Base-by-base conservation (phyloP, 192 early-diverging fungal species). In the Linnemannia hyalina region DNA sequence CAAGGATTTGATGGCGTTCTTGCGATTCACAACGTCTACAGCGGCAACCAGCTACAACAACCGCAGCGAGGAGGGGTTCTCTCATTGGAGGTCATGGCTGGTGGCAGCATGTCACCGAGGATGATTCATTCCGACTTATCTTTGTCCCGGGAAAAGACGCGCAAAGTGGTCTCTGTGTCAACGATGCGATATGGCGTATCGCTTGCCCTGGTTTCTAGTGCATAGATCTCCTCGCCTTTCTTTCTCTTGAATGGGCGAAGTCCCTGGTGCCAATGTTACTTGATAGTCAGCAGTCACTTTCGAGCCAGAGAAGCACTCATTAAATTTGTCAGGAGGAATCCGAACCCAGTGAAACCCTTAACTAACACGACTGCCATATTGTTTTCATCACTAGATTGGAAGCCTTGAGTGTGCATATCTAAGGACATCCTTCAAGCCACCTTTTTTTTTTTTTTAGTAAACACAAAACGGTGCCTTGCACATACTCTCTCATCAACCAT, bases 1-100 rank as follows among this genome's bases (percentile, higher is more conserved):
- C 77, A 55, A 49, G 82, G 82, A 2, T 80, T 57, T 46, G 77
- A 73, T 8, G 82, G 82, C 4, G 60, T 85, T 18, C 8, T 85
- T 4, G 47, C 73, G 40, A 73, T 85, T n/a, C 82, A 85, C 7
- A 76, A 35, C 10, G 22, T 68, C 2, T 44, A 23, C 18, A 80
- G 46, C 5, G 60, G 29, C 10, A 65, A 10, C 9, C 60, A 65
- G 29, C 60, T 32, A 15, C 49, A 20, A 5, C 49, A 52, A 22
- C 49, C 16, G 16, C 49, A 52, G 49, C 49, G 49, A 52, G 49
- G 18, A 52, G 49, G 49, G 18, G 49, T 52, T 52, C 18, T 18
- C 20, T 20, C 49, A 6, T 52, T 52, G 18, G 49, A 3, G 20
- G 16, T 22, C 15, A 20, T 52, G 20, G 49, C 18, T 52, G 20